Evolutionary conservation across 2,329 filamentous ascomycete species (phyloP), one percentile per base, ranked within the genome.

Genomic region (Exophiala calicioides): DNA sequence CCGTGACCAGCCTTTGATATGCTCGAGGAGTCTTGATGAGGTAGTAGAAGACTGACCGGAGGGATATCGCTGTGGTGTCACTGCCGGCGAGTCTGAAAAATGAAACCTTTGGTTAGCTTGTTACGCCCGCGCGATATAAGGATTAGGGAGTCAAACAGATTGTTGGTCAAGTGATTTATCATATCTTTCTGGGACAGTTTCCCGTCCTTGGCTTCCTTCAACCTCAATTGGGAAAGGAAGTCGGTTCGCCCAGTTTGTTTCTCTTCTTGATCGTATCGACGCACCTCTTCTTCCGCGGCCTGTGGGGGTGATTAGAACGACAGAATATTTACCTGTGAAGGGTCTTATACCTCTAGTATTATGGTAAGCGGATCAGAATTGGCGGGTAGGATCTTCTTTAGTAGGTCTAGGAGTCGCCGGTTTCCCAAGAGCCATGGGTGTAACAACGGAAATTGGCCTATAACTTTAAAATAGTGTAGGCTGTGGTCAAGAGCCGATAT

Each of bases 21-120:
- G 50, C 53, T 3, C 18, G 19, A 2, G 49, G 52, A 20, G 46
- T 77, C 32, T 73, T 79, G 48, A 70, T 71, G 3, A 72, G 78
- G 80, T 63, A 57, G 71, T 68, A 33, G 26, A 45, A 47, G 24
- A 39, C 34, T n/a, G 47, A 24, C 20, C 47, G 20, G 3, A 54
- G 31, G 1, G 49, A 37, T 23, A 55, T 55, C 16, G 38, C 49
- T 3, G 52, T 55, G 12, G 52, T 55, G 39, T 55, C 52, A 24
- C 27, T 39, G 2, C 49, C 52, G 13, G 49, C 48, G 15, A 49
- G 44, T 75, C 70, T 84, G 33, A n/a, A n/a, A n/a, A n/a, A n/a
- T n/a, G n/a, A n/a, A n/a, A n/a, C n/a, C n/a, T n/a, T n/a, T n/a
- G n/a, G n/a, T n/a, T n/a, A n/a, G n/a, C n/a, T n/a, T n/a, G n/a